Percentiles rank a stretch among this genome's conserved stretches.
Conservation (phyloP, 805 yeast species). For the Kodamaea nitidulidarum region DNA sequence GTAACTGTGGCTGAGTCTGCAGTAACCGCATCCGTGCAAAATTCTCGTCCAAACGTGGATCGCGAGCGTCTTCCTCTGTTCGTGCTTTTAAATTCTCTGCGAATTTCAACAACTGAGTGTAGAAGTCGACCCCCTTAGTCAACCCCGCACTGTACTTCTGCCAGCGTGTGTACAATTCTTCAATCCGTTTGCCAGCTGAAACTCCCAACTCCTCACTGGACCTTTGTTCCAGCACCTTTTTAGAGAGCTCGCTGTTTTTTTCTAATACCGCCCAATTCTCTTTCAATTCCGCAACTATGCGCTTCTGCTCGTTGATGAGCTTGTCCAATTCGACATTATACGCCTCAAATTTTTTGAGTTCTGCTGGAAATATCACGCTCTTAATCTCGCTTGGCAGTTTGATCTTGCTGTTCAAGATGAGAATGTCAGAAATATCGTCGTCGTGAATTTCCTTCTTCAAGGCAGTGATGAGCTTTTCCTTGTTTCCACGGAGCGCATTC, state of each 20-base stretch:
- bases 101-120: conserved; percentile 44
- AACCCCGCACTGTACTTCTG: conserved; percentile 54
- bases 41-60: neutral
- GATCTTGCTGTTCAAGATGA: conserved; percentile 60
- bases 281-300: conserved; percentile 34
- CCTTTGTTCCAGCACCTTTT: conserved; percentile 41
- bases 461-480: conserved; percentile 55
- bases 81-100: conserved; percentile 7
- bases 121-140: conserved; percentile 60
- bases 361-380: conserved; percentile 57
- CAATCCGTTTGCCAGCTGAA: conserved; percentile 33
- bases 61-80: neutral
- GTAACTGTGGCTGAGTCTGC: neutral
- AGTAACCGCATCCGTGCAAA: conserved; percentile 3
- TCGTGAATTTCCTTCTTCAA: conserved; percentile 66
- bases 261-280: conserved; percentile 28
- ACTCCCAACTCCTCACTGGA: conserved; percentile 31
- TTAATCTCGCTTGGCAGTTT: conserved; percentile 55
- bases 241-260: conserved; percentile 28
- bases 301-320: conserved; percentile 62
- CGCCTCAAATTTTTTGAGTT: conserved; percentile 71
- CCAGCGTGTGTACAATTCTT: conserved; percentile 54
- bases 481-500: conserved; percentile 59
- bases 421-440: conserved; percentile 79
- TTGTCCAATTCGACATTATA: conserved; percentile 63